Conservation (phyloP, 2,329 filamentous ascomycete genomes). For the Pseudogymnoascus verrucosus region DNA sequence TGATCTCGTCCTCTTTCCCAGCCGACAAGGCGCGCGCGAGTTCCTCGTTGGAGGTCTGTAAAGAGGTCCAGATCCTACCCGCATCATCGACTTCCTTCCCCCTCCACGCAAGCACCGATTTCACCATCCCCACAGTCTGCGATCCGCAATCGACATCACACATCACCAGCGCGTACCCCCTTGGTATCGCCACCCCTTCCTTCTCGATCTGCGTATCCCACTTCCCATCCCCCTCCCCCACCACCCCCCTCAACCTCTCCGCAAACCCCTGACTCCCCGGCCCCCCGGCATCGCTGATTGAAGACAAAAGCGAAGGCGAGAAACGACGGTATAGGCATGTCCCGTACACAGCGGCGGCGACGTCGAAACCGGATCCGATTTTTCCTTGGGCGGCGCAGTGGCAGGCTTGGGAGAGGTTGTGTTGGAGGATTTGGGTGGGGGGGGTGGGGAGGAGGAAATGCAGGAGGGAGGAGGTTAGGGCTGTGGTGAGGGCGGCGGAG, state of each 20-base stretch:
- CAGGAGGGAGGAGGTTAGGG: too few relatives aligned
- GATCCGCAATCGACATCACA: constrained; percentile 94
- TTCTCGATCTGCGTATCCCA: constrained; percentile 80
- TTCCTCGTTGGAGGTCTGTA: constrained; percentile 67
- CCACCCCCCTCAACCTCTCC: constrained; percentile 52
- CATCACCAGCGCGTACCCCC: constrained; percentile 73
- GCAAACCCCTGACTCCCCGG: constrained; percentile 59
- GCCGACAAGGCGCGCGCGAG: constrained; percentile 56
- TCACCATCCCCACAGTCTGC: constrained; percentile 92
- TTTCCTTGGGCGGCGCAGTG: constrained; percentile 97
- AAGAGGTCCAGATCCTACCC: constrained; percentile 58
- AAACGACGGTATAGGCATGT: constrained; percentile 91
- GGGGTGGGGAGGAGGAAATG: too few relatives aligned
- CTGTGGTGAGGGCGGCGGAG: too few relatives aligned
- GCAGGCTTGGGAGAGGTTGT: too few relatives aligned
- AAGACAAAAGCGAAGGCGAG: constrained; percentile 64
- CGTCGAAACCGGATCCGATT: constrained; percentile 90
- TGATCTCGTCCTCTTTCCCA: constrained; percentile 36
- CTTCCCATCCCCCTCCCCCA: constrained; percentile 47
- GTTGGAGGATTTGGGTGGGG: too few relatives aligned
- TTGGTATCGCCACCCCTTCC: constrained; percentile 61
- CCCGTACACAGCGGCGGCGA: constrained; percentile 86
- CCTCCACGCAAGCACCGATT: constrained; percentile 79
- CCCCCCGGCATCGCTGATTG: constrained; percentile 57
- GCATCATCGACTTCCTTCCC: constrained; percentile 56